Evolutionary conservation across 257 asterid species (phyloP).

Genomic region (Lycium ferocissimum): DNA sequence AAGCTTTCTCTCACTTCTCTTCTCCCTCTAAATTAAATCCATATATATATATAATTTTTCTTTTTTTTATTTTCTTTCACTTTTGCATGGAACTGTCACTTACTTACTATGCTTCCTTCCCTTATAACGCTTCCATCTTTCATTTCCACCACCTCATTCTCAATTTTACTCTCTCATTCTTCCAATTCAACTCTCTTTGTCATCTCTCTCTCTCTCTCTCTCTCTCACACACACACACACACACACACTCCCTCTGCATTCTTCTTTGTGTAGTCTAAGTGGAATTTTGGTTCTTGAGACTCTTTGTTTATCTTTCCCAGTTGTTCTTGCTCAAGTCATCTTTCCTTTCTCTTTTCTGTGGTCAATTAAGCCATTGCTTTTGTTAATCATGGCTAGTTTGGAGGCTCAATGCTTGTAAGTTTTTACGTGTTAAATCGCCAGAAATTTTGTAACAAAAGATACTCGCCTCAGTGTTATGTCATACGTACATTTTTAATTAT

Average conservation of each 20-base stretch:
- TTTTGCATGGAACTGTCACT: slow-evolving; percentile 38
- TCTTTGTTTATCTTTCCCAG: slow-evolving; percentile 1
- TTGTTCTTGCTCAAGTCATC: not conserved
- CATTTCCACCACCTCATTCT: not conserved
- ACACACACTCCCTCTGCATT: not conserved
- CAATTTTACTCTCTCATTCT: not conserved
- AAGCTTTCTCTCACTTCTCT: too few species aligned
- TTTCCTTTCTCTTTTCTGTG: not conserved
- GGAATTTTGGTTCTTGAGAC: not conserved
- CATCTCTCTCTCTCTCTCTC: not conserved
- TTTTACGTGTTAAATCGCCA: not conserved
- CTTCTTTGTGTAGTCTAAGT: not conserved
- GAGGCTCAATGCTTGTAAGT: not conserved
- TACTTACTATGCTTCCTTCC: not conserved
- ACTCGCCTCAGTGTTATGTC: not conserved
- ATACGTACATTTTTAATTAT: not conserved
- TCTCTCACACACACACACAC: too few species aligned
- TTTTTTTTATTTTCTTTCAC: not conserved
- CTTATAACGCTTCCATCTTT: not conserved
- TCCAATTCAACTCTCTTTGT: not conserved
- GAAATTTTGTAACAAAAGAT: not conserved
- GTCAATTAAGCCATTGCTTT: not conserved
- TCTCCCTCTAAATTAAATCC: too few species aligned
- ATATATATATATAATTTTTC: too few species aligned
- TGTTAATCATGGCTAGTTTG: not conserved